Evolutionary conservation across 2,329 filamentous ascomycete species (phyloP), one percentile per base, ranked within the genome.

Genomic region (Raffaelea albimanens): DNA sequence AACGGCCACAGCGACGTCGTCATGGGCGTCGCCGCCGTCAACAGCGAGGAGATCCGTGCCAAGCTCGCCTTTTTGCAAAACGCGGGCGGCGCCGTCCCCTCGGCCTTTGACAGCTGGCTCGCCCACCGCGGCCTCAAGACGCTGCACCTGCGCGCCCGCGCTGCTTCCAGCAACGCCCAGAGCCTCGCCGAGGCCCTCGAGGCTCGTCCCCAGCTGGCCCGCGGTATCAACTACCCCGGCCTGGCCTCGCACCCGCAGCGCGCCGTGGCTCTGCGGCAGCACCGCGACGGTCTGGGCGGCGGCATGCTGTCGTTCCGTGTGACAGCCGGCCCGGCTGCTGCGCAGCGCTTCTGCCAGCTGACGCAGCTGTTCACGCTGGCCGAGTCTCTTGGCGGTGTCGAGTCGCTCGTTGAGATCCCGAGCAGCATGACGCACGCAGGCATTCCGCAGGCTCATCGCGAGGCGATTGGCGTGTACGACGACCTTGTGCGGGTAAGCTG

Each of bases 231-330:
- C 73, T 98, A 98, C 69, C 93, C 93, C 1, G 93, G 93, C 23
- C 76, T 96, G 5, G 76, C 83, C 54, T 91, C 87, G 10, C 91
- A 97, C 68, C 84, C 85, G 7, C 88, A 97, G 62, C 83, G 88
- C 58, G 74, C 76, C 54, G 88, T 98, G 58, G 88, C 91, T 19
- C 63, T 83, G 59, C 88, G 87, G 70, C 93, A 98, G 71, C 93
- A 98, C 71, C 86, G 93, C 56, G 78, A 94, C 58, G 93, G 85
- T 53, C 84, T 97, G 77, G 93, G 93, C 51, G 93, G 93, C 57
- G 93, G 93, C 52, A 98, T 98, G 93, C 80, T 98, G 40, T 91
- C 85, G 50, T 98, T 98, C 82, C 85, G 93, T 55, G 87, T 98
- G 65, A 79, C 80, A 55, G 93, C 91, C 48, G 93, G 93, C 33